Evolutionary conservation across 257 asterid species (phyloP).

Genomic region (Plectranthus barbatus): DNA sequence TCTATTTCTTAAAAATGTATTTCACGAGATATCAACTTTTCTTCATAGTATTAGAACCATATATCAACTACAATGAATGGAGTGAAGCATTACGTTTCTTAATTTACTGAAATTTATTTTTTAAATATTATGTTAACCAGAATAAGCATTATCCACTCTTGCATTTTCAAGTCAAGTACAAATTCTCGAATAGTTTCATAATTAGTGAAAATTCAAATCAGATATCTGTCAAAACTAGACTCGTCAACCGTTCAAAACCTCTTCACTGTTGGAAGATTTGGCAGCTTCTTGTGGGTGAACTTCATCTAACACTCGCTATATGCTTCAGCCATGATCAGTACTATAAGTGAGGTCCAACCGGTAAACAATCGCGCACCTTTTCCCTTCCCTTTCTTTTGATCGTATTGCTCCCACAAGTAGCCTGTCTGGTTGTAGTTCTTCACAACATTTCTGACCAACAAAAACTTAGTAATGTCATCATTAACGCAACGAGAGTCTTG

Average conservation of each 20-base stretch:
- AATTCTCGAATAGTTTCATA: neutral
- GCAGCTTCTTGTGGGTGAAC: neutral
- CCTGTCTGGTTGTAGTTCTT: conserved; percentile 65
- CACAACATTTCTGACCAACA: conserved; percentile 64
- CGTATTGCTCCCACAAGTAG: conserved; percentile 92
- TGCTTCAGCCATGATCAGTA: conserved; percentile 82
- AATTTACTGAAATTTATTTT: too few relatives aligned
- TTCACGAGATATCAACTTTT: too few relatives aligned
- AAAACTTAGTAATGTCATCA: neutral
- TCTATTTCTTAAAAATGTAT: too few relatives aligned
- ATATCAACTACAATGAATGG: too few relatives aligned
- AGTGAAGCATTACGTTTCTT: too few relatives aligned
- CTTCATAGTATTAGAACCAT: too few relatives aligned
- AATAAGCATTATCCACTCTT: too few relatives aligned
- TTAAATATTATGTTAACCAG: too few relatives aligned
- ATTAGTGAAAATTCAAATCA: neutral
- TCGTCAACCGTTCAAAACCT: neutral
- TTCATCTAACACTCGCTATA: conserved; percentile 41
- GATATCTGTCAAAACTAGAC: too few relatives aligned
- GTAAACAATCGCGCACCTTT: conserved; percentile 83
- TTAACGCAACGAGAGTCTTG: neutral
- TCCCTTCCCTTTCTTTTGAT: conserved; percentile 86
- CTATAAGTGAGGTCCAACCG: conserved; percentile 86
- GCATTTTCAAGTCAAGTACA: too few relatives aligned
- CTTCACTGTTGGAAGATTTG: neutral